phyloP scores from a whole-genome alignment of 139 green algal species.

The Chlamydomonas applanata region DNA sequence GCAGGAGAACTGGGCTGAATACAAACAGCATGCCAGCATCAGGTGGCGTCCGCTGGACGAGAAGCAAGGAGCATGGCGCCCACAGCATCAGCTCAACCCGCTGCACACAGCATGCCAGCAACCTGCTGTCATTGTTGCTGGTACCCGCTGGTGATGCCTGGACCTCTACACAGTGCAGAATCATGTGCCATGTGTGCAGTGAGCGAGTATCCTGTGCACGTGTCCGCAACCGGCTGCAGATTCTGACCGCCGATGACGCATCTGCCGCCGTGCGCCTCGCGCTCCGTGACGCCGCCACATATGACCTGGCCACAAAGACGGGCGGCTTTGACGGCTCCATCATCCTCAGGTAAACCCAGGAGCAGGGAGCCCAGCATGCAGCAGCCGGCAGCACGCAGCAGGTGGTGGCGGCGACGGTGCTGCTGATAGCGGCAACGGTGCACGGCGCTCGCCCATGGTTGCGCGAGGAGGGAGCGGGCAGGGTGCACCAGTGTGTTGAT shows the following conservation, averaged over 20 bases:
- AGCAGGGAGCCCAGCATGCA: not conserved
- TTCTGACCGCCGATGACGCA: conserved; percentile 57
- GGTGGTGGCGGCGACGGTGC: too few species aligned
- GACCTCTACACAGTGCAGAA: too few species aligned
- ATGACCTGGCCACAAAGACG: conserved; percentile 62
- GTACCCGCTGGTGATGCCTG: too few species aligned
- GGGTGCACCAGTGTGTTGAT: too few species aligned
- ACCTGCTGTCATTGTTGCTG: not conserved
- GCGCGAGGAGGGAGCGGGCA: too few species aligned
- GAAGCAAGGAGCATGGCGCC: not conserved
- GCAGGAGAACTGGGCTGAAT: too few species aligned
- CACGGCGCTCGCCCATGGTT: not conserved
- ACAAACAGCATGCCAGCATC: too few species aligned
- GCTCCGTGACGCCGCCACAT: conserved; percentile 73
- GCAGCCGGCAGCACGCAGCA: too few species aligned
- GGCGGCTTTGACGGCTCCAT: conserved; percentile 80
- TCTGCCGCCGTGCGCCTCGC: conserved; percentile 53
- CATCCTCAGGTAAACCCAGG: conserved; percentile 41
- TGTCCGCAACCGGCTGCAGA: conserved; percentile 16
- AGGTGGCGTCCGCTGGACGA: too few species aligned
- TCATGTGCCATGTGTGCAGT: conserved; percentile 20
- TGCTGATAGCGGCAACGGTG: not conserved
- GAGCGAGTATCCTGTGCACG: not conserved
- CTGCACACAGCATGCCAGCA: not conserved
- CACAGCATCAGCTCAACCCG: conserved; percentile 17